Evolutionary conservation across 345 rosid species (phyloP).

Genomic region (Rhodomyrtus tomentosa): DNA sequence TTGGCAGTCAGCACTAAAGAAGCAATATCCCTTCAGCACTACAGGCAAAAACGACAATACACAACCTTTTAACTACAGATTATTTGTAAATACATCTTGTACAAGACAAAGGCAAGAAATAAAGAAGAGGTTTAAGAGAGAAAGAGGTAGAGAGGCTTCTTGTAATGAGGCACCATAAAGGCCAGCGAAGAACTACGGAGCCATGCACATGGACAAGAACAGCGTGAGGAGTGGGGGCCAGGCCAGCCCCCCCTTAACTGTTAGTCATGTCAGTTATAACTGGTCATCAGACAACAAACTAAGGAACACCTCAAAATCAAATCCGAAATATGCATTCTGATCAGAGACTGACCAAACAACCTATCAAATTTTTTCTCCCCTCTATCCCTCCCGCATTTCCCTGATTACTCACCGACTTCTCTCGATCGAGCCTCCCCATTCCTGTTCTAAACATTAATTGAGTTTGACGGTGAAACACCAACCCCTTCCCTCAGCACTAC

Average conservation of each 20-base stretch:
- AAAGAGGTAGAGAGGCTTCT: background rate
- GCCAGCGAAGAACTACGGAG: background rate
- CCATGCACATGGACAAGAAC: background rate
- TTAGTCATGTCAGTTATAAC: background rate
- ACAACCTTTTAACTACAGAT: background rate
- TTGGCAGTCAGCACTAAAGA: background rate
- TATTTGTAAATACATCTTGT: background rate
- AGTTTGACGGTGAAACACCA: background rate
- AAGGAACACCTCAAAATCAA: background rate
- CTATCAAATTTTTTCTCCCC: background rate
- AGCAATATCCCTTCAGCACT: background rate
- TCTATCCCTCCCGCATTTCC: background rate
- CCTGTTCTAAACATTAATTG: background rate
- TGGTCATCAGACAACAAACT: background rate
- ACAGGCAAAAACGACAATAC: background rate
- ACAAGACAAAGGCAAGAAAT: background rate
- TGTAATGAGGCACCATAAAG: background rate
- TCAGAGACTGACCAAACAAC: background rate
- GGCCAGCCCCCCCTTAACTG: background rate
- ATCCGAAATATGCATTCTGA: background rate
- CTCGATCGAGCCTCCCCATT: background rate
- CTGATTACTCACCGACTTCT: background rate
- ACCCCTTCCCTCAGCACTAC: too few species aligned
- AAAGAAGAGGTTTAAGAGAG: background rate
- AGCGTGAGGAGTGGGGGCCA: background rate